Conservation (phyloP, 768 basidiomycete genomes). For the Gymnopilus junonius region DNA sequence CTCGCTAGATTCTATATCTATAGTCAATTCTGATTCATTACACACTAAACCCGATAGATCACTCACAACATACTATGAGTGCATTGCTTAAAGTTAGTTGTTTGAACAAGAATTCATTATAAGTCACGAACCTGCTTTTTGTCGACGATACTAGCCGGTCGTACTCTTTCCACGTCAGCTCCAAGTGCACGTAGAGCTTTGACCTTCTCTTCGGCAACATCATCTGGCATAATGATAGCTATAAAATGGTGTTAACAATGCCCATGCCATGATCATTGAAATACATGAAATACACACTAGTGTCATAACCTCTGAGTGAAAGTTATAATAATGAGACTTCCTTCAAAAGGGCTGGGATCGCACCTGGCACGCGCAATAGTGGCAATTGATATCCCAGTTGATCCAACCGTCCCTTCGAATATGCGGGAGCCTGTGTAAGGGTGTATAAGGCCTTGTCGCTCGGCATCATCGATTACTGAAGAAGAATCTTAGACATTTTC, state of each 20-base stretch:
- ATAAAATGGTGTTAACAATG: conserved; percentile 5
- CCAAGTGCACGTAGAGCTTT: conserved; percentile 83
- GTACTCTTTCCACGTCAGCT: conserved; percentile 85
- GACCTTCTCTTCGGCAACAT: conserved; percentile 91
- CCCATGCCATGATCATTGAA: neutral
- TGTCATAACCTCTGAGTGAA: conserved; percentile 76
- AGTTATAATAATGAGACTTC: neutral
- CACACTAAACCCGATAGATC: neutral
- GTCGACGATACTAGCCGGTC: conserved; percentile 96
- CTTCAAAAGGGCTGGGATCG: conserved; percentile 18
- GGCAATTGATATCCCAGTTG: conserved; percentile 95
- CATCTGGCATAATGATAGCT: conserved; percentile 93
- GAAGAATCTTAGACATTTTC: neutral
- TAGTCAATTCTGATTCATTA: neutral
- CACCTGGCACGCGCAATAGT: conserved; percentile 89
- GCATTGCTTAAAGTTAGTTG: neutral
- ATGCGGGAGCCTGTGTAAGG: conserved; percentile 91
- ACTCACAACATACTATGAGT: conserved; percentile 66
- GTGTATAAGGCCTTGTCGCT: conserved; percentile 76
- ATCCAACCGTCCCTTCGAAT: conserved; percentile 97
- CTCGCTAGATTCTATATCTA: conserved; percentile 80
- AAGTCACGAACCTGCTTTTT: conserved; percentile 76
- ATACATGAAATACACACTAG: conserved; percentile 58
- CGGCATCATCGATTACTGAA: conserved; percentile 94
- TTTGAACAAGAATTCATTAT: conserved; percentile 4